phyloP scores from a whole-genome alignment of 768 basidiomycete genomes.

The Heimioporus sp. region DNA sequence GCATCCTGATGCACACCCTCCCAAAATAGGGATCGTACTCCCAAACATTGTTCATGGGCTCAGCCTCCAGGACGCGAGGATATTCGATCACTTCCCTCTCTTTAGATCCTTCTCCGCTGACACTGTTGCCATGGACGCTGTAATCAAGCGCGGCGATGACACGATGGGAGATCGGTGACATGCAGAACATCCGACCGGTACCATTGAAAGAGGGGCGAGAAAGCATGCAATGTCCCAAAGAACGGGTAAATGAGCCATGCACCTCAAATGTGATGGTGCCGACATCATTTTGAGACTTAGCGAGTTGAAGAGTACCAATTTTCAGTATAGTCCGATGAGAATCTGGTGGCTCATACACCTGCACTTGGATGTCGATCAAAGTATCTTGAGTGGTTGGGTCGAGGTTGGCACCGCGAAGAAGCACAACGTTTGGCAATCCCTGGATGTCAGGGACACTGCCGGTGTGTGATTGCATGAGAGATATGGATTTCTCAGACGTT shows the following conservation, averaged over 20 bases:
- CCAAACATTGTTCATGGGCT: too few species aligned
- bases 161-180: neutral
- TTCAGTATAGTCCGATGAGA: neutral
- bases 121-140: neutral
- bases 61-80: neutral
- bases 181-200: neutral
- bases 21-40: too few species aligned
- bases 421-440: neutral
- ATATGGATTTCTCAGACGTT: neutral
- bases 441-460: slow-evolving; percentile 7
- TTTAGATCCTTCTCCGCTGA: neutral
- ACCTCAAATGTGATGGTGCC: neutral
- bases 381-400: slow-evolving; percentile 10
- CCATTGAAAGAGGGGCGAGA: neutral
- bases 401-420: slow-evolving; percentile 14
- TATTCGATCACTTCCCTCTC: neutral
- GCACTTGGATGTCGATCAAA: slow-evolving; percentile 9
- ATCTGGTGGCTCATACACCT: neutral
- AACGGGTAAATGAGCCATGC: neutral
- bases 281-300: neutral
- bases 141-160: neutral
- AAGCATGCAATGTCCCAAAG: neutral
- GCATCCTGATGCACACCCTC: too few species aligned
- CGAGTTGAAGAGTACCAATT: neutral
- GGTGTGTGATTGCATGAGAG: slow-evolving; percentile 9